Percentiles rank a stretch among this genome's conserved stretches.
These are phyloP conservation scores for Wickerhamiella allomyrinae DNA, from an alignment of 805 yeast genomes.

Conservation along the genomic window DNA sequence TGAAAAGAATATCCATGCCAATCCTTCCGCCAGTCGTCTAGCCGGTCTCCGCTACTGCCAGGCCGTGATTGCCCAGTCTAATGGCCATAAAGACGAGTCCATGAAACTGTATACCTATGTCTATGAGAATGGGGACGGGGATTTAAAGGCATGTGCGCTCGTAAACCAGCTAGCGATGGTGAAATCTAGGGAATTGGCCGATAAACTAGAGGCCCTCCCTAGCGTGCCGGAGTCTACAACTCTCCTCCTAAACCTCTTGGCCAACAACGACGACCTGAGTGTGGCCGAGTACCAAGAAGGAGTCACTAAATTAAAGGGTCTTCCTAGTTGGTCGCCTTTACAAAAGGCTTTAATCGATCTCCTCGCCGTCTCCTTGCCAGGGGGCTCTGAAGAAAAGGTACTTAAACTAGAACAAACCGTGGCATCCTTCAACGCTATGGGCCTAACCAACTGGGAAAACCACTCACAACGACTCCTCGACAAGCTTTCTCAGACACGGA, in stretches of 20 bases:
- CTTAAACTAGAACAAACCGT: neutral
- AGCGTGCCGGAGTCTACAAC: no score
- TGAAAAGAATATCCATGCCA: neutral
- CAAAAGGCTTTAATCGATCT: neutral
- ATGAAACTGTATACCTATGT: neutral
- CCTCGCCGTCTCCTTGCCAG: neutral
- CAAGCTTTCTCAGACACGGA: no score
- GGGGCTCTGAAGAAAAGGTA: neutral
- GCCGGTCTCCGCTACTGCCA: neutral
- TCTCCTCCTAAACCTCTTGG: no score
- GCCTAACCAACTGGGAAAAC: neutral
- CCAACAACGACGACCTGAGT: no score
- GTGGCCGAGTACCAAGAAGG: neutral
- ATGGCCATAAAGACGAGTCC: neutral
- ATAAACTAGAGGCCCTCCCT: neutral
- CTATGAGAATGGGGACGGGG: neutral
- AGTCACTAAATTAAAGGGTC: neutral
- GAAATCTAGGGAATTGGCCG: neutral
- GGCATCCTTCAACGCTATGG: neutral
- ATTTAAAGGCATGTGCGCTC: neutral
- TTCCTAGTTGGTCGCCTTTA: neutral
- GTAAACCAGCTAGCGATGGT: neutral
- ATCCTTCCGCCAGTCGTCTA: neutral
- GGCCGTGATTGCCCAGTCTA: conserved; percentile 1
- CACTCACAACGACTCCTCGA: neutral